Conservation (phyloP, 768 basidiomycete species). For the Termitomyces sp. region DNA sequence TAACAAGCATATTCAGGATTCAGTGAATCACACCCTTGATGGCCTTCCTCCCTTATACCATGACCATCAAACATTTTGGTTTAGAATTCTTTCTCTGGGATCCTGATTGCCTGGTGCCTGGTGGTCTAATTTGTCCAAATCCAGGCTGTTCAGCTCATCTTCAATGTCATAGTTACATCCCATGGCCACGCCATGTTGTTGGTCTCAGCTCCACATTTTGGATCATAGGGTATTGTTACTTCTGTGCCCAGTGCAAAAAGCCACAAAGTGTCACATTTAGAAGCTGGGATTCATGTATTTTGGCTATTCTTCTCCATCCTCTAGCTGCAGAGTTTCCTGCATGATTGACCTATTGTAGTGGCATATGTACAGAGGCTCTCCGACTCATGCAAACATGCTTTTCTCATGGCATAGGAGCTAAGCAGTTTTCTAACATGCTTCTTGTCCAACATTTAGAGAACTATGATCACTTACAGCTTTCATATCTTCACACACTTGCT, state of each 20-base stretch:
- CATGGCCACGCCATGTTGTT: constrained; percentile 9
- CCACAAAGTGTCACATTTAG: constrained; percentile 1
- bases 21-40: neutral
- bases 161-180: constrained; percentile 5
- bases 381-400: constrained; percentile 16
- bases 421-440: constrained; percentile 20
- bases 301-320: neutral
- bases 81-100: constrained; percentile 15
- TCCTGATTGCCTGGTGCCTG: neutral
- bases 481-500: neutral
- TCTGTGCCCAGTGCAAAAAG: neutral
- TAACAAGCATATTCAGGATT: neutral
- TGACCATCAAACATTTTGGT: constrained; percentile 6
- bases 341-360: constrained; percentile 17
- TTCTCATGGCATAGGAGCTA: constrained; percentile 20
- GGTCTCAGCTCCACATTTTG: constrained; percentile 11
- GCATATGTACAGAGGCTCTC: constrained; percentile 14
- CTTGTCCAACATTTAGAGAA: constrained; percentile 14
- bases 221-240: constrained; percentile 14
- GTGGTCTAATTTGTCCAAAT: constrained; percentile 11
- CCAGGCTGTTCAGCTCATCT: constrained; percentile 3
- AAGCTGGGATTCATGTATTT: constrained; percentile 9
- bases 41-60: neutral
- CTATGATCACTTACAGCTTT: constrained; percentile 16
- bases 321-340: constrained; percentile 17